phyloP scores from a whole-genome alignment of 2,329 filamentous ascomycete genomes.

The Decorospora gaudefroyi region DNA sequence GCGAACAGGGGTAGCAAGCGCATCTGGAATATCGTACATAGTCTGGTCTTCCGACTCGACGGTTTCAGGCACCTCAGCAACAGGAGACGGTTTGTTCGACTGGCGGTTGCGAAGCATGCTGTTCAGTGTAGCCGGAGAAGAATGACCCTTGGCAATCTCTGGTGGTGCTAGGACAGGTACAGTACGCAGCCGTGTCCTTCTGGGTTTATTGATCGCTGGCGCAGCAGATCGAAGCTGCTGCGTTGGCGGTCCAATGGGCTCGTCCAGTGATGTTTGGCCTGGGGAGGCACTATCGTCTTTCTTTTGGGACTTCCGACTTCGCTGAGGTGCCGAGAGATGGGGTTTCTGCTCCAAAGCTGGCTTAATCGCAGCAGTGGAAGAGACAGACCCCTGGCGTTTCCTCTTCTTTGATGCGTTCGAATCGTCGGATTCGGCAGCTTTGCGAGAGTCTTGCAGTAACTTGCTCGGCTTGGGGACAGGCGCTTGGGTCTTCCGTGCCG shows the following conservation, averaged over 20 bases:
- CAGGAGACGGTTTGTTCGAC: constrained; percentile 20
- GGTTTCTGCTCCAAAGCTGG: constrained; percentile 5
- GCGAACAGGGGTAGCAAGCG: constrained; percentile 27
- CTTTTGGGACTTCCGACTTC: constrained; percentile 36
- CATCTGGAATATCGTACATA: constrained; percentile 44
- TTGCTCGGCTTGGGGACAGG: background rate
- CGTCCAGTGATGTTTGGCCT: constrained; percentile 6
- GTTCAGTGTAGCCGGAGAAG: constrained; percentile 41
- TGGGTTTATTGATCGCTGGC: constrained; percentile 30
- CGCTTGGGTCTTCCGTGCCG: constrained; percentile 16
- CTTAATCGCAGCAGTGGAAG: constrained; percentile 20
- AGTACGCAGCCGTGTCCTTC: constrained; percentile 33
- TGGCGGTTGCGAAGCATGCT: constrained; percentile 39
- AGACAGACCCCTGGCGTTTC: constrained; percentile 34
- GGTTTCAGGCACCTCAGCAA: constrained; percentile 18
- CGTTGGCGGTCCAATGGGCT: background rate
- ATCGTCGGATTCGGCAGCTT: constrained; percentile 32
- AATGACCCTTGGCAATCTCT: constrained; percentile 34
- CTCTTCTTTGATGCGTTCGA: constrained; percentile 39
- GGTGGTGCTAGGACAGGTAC: constrained; percentile 22
- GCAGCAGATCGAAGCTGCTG: constrained; percentile 5
- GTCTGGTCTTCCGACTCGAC: constrained; percentile 36
- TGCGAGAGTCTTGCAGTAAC: constrained; percentile 11
- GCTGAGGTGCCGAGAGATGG: constrained; percentile 19
- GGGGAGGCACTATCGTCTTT: constrained; percentile 29